These are phyloP conservation scores for Circinella minor DNA, from an alignment of 371 early-diverging fungal genomes.

Conservation along the genomic window DNA sequence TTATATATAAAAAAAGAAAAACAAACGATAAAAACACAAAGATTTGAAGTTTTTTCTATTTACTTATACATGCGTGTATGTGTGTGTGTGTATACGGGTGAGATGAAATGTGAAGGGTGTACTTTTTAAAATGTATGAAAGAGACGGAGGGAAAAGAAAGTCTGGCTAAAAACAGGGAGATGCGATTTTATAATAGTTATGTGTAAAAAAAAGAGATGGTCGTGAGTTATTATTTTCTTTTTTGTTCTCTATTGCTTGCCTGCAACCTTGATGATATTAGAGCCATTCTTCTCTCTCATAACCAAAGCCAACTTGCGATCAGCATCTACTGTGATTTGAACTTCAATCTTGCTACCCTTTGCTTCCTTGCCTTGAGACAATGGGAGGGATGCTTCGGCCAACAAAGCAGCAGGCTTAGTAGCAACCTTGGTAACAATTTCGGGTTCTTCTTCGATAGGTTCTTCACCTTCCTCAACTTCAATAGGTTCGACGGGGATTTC, in stretches of 20 bases:
- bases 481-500: conserved; percentile 60
- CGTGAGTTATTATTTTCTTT: no score
- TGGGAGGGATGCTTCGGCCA: conserved; percentile 62
- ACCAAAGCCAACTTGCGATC: conserved; percentile 55
- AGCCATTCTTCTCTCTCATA: conserved; percentile 64
- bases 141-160: no score
- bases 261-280: conserved; percentile 52
- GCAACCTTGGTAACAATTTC: conserved; percentile 55
- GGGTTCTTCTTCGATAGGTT: conserved; percentile 53
- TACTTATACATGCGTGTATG: conserved; percentile 9
- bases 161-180: no score
- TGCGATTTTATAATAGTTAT: not conserved
- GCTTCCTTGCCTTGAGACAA: conserved; percentile 55
- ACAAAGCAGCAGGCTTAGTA: conserved; percentile 58
- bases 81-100: not conserved
- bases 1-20: conserved; percentile 6
- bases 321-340: conserved; percentile 62
- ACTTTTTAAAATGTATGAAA: no score
- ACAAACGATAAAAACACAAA: not conserved
- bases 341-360: conserved; percentile 61
- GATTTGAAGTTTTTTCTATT: conserved; percentile 1
- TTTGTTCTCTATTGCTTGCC: conserved; percentile 20
- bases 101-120: no score
- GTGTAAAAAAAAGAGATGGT: no score
- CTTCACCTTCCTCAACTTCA: conserved; percentile 59